Percentiles rank a stretch among this genome's conserved stretches.
Conservation (phyloP, 495 filamentous ascomycete species). For the Daldinia vernicosa region DNA sequence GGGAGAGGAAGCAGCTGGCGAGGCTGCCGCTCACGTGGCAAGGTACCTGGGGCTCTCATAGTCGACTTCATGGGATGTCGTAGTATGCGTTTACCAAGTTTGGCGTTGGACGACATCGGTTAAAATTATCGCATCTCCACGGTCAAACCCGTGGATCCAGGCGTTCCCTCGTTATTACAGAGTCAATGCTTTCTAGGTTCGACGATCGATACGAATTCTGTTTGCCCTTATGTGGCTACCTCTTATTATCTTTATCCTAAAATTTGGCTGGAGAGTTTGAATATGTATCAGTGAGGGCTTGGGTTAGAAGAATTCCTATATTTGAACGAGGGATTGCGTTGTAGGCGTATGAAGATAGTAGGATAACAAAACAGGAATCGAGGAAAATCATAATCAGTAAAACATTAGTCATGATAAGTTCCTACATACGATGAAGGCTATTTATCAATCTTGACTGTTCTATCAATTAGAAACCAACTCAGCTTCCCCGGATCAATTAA, state of each 20-base stretch:
- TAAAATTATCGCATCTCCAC: slow-evolving; percentile 23
- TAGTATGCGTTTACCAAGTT: slow-evolving; percentile 22
- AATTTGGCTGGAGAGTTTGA: neutral
- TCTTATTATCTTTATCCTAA: neutral
- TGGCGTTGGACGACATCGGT: slow-evolving; percentile 29
- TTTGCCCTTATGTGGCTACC: neutral
- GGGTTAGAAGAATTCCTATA: neutral
- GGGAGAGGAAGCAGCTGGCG: neutral
- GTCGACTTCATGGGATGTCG: neutral
- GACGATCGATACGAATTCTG: slow-evolving; percentile 14
- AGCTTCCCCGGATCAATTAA: no score
- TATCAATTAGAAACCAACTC: no score
- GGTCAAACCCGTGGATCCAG: slow-evolving; percentile 5
- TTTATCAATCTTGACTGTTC: no score
- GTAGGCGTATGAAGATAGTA: neutral
- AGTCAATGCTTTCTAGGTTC: slow-evolving; percentile 6
- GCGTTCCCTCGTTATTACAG: slow-evolving; percentile 14
- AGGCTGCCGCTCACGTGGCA: slow-evolving; percentile 6
- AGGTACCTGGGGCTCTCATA: slow-evolving; percentile 19
- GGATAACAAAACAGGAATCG: neutral
- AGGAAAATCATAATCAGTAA: neutral
- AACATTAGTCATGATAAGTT: neutral
- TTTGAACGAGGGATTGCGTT: neutral
- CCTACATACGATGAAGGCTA: no score
- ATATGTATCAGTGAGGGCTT: neutral